Base-by-base conservation (phyloP, 805 yeast species). In the Kazachstania bromeliacearum region DNA sequence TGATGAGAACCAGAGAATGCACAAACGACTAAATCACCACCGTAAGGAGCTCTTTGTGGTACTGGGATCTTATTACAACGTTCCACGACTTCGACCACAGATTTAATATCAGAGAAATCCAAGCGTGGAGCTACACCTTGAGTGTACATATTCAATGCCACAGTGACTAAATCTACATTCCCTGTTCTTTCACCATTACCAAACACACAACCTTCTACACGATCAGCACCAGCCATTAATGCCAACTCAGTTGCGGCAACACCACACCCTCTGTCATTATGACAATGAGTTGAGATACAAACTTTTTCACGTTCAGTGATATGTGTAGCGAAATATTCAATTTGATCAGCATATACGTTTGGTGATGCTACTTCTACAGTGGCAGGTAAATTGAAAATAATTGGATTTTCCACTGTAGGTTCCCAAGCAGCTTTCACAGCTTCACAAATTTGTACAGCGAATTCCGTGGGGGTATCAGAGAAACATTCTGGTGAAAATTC, bases 101-200 rank as follows among this genome's bases (percentile, higher is more conserved):
- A 68, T 35, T 64, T 63, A 44, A 82, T 68, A 50, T 83, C 80
- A 19, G 80, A 70, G 53, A 81, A 81, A 61, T 82, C 89, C 41
- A 82, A 62, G 7, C 75, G 57, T 31, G 92, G 92, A 17, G 73
- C 54, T 26, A 80, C 66, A 37, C 94, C 94, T 59, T 82, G 89
- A 13, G 92, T 80, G 55, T 79, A 82, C 51, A 82, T 64, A 52
- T 82, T 82, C 42, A 82, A 66, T 4, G 85, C 89, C 35, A 82
- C 63, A 2, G 92, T 82, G 22, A 82, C 87, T 37, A 82, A 63
- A 55, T 83, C 92, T 35, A 83, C 94, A 53, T 82, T 82, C 45
- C 94, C 94, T 4, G 94, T 82, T 59, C 94, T 75, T 65, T 82
- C 94, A 47, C 94, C 92, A 51, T 82, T 82, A 35, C 92, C 94